Base-by-base conservation (phyloP, 1,284 basidiomycete genomes). In the Porodaedalea pini region DNA sequence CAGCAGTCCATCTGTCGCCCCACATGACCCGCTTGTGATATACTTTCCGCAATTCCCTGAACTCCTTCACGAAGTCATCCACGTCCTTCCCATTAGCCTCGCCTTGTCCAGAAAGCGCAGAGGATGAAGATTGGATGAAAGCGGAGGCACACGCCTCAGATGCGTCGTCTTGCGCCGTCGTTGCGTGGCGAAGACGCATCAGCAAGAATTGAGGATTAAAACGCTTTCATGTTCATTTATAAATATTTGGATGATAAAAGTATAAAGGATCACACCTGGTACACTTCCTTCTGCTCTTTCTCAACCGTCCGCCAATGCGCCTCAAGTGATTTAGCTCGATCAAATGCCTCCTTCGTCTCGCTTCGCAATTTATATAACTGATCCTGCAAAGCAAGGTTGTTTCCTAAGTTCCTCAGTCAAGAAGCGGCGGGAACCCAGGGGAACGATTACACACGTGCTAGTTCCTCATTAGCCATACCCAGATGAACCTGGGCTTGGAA, bases 21-120 rank as follows among this genome's bases (percentile, higher is more conserved):
- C 91, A 95, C 69, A 95, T 87, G 2, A 85, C 85, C 27, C 94
- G 79, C 70, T 94, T 94, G 70, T 97, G 94, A 70, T 94, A 96
- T 15, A 81, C 78, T 73, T 92, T 94, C 63, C 94, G 75, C 40
- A 86, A 71, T 54, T 92, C 91, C 68, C 87, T 92, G 75, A 94
- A 96, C 67, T 93, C 86, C 66, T 78, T 83, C 48, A 95, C 83
- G 64, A 97, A 98, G 45, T 89, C 85, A 61, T 96, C 94, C 21
- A 94, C 80, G 43, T 87, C 87, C 58, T 77, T 79, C 27, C 78
- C 77, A 49, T 68, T 75, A 10, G 68, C 58, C 47, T 58, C 59
- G 1, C 68, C 66, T 5, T 78, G 78, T 58, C 67, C 71, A 44
- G 75, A 57, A 25, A 61, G 64, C 27, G 71, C 67, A 21, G 71